phyloP scores from a whole-genome alignment of 140 eudicot species.

The Senecio squalidus region DNA sequence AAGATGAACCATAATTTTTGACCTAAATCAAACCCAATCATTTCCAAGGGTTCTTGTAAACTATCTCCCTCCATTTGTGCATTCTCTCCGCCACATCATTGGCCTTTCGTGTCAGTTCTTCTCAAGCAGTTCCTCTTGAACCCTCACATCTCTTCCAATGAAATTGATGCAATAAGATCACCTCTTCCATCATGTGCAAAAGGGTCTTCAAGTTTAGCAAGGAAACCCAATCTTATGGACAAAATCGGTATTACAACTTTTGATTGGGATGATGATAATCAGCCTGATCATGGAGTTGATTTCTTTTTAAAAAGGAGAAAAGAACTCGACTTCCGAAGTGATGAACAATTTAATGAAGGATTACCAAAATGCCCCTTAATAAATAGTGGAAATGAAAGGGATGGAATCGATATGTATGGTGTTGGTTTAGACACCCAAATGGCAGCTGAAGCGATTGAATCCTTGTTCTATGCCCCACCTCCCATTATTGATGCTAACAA shows the following conservation, averaged over 20 bases:
- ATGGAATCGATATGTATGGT: constrained; percentile 32
- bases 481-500: constrained; percentile 20
- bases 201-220: constrained; percentile 49
- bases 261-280: constrained; percentile 57
- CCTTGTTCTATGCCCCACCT: constrained; percentile 45
- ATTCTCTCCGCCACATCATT: too few relatives aligned
- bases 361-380: constrained; percentile 16
- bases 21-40: too few relatives aligned
- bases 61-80: too few relatives aligned
- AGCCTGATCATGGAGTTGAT: constrained; percentile 19
- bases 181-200: constrained; percentile 49
- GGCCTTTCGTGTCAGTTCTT: too few relatives aligned
- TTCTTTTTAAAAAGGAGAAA: constrained; percentile 18
- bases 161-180: constrained; percentile 27
- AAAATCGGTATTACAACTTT: constrained; percentile 34
- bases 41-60: too few relatives aligned
- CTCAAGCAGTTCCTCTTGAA: too few relatives aligned
- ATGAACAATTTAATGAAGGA: constrained; percentile 25
- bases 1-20: too few relatives aligned
- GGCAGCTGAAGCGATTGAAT: constrained; percentile 93
- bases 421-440: constrained; percentile 68
- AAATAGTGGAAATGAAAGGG: constrained; percentile 11
- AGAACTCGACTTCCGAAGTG: constrained; percentile 22
- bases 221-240: constrained; percentile 36
- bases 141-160: too few relatives aligned